These are phyloP conservation scores for Metarhizium brunneum DNA, from an alignment of 2,329 filamentous ascomycete genomes.

Conservation along the genomic window DNA sequence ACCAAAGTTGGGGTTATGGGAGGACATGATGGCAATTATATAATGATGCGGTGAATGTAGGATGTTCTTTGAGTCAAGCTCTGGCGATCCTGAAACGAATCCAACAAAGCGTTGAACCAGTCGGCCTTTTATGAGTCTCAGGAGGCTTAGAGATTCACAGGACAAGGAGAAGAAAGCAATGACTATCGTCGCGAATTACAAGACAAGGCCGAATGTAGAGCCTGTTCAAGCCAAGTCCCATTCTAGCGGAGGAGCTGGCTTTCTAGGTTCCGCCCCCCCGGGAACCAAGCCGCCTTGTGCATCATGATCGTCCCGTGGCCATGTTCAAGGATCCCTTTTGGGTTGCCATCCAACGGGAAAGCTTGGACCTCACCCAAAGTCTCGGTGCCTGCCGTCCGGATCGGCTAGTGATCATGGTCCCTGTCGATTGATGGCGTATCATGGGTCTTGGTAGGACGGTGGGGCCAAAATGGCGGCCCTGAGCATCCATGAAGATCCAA, in stretches of 20 bases:
- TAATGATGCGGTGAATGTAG: not conserved
- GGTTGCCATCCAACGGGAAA: not conserved
- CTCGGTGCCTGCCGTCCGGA: not conserved
- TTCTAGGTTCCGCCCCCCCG: slow-evolving; percentile 1
- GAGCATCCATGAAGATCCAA: slow-evolving; percentile 1
- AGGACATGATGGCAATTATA: not conserved
- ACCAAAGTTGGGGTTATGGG: not conserved
- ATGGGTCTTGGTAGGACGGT: not conserved
- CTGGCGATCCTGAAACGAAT: not conserved
- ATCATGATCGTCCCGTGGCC: slow-evolving; percentile 6
- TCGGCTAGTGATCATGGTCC: slow-evolving; percentile 1
- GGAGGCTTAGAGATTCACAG: not conserved
- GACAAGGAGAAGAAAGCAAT: not conserved
- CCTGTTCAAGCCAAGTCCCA: slow-evolving; percentile 4
- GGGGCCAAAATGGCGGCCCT: slow-evolving; percentile 7
- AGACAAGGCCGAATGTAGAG: not conserved
- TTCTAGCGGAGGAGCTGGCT: not conserved
- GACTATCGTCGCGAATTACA: not conserved
- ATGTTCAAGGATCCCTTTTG: not conserved
- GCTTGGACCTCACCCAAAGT: slow-evolving; percentile 1
- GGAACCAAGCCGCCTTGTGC: slow-evolving; percentile 7
- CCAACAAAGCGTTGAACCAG: not conserved
- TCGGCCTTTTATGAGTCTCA: not conserved
- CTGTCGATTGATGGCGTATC: slow-evolving; percentile 1
- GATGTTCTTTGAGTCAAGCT: not conserved